Percentiles rank a stretch among this genome's conserved stretches.
These are phyloP conservation scores for Leucaena leucocephala DNA, from an alignment of 306 rosid genomes.

Conservation along the genomic window DNA sequence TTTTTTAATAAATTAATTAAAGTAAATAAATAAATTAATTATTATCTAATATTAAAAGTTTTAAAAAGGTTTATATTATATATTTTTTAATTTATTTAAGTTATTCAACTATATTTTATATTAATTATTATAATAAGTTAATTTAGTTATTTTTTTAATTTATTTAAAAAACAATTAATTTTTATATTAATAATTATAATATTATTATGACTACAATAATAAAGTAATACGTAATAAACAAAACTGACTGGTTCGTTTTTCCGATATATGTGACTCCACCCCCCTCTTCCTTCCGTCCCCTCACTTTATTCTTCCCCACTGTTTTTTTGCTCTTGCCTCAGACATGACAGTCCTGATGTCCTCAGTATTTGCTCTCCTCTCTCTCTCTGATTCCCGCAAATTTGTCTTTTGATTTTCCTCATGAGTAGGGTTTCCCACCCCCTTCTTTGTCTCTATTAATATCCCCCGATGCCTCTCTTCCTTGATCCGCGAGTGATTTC, in stretches of 20 bases:
- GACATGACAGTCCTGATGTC: constrained; percentile 35
- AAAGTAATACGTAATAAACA: constrained; percentile 35
- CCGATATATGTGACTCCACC: constrained; percentile 51
- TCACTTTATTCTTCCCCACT: constrained; percentile 39
- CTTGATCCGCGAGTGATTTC: constrained; percentile 24
- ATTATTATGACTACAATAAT: no score
- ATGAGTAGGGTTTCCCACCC: constrained; percentile 49
- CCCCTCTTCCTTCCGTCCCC: not conserved
- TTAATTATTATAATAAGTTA: no score
- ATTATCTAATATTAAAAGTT: no score
- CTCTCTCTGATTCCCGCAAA: not conserved
- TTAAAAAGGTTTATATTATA: no score
- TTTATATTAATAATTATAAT: no score
- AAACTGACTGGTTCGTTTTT: constrained; percentile 41
- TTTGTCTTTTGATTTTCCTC: constrained; percentile 8
- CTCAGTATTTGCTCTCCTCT: not conserved
- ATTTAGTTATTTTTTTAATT: no score
- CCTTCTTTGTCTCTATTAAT: not conserved
- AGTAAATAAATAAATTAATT: no score
- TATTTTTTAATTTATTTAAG: no score
- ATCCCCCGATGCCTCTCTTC: constrained; percentile 33
- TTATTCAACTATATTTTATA: no score
- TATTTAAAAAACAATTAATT: no score
- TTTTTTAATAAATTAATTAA: no score
- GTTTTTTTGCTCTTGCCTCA: constrained; percentile 43